These are phyloP conservation scores for Chamaenerion angustifolium DNA, from an alignment of 345 rosid species.

Conservation along the genomic window DNA sequence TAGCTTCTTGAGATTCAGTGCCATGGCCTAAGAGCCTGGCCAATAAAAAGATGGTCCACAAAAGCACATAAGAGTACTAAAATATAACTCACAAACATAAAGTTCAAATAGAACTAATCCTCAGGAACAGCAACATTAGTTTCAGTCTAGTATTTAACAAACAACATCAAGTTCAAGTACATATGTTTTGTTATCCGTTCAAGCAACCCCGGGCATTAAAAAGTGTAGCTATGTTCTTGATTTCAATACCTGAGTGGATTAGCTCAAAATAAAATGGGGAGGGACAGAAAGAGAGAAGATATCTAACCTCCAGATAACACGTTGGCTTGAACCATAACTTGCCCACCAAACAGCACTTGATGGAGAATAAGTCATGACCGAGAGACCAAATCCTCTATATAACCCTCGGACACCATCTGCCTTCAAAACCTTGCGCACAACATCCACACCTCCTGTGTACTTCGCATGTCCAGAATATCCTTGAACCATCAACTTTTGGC, in stretches of 20 bases:
- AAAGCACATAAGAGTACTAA: not conserved
- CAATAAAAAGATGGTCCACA: constrained; percentile 12
- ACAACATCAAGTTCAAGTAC: too few species aligned
- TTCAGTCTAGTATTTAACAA: too few species aligned
- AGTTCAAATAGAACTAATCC: too few species aligned
- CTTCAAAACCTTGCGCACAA: constrained; percentile 63
- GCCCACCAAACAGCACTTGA: constrained; percentile 99
- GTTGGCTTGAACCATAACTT: constrained; percentile 91
- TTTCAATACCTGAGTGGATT: not conserved
- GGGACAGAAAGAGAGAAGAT: not conserved
- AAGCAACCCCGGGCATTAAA: too few species aligned
- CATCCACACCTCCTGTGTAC: constrained; percentile 88
- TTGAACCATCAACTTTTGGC: constrained; percentile 98
- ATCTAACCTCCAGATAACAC: constrained; percentile 79
- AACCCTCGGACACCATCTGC: constrained; percentile 76
- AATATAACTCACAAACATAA: not conserved
- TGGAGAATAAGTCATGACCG: constrained; percentile 88
- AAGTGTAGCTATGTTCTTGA: too few species aligned
- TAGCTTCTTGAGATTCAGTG: constrained; percentile 22
- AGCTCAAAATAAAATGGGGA: not conserved
- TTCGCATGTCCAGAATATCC: constrained; percentile 86
- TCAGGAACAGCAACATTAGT: too few species aligned
- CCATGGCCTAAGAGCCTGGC: constrained; percentile 56
- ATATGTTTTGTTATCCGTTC: too few species aligned
- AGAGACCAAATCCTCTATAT: constrained; percentile 90